A percentile compares a stretch with the other conserved stretches of the same genome.
phyloP scores from a whole-genome alignment of 805 yeast species.

The Zygoascus biomembranicola region DNA sequence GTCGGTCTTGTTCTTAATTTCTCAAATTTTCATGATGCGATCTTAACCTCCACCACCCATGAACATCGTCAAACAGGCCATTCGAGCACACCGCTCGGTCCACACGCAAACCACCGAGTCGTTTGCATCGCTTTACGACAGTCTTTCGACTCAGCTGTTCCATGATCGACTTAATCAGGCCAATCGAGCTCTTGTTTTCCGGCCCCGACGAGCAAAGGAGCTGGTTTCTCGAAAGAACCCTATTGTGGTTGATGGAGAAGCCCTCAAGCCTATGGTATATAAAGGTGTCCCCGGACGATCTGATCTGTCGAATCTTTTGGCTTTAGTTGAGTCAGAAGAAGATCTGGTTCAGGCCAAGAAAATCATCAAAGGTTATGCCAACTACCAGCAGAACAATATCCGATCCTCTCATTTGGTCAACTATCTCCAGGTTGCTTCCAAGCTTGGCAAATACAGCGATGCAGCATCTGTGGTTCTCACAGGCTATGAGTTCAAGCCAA shows the following conservation, averaged over 20 bases:
- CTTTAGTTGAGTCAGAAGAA: slow-evolving; percentile 12
- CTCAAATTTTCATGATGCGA: background rate
- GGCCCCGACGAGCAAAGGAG: slow-evolving; percentile 19
- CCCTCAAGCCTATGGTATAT: slow-evolving; percentile 17
- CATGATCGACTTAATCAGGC: slow-evolving; percentile 9
- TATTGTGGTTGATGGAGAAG: slow-evolving; percentile 14
- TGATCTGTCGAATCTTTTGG: slow-evolving; percentile 16
- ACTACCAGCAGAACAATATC: slow-evolving; percentile 12
- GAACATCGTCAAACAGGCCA: background rate
- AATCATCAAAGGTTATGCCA: slow-evolving; percentile 15
- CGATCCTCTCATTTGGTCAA: slow-evolving; percentile 14
- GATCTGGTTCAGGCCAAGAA: slow-evolving; percentile 14
- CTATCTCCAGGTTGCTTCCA: slow-evolving; percentile 20
- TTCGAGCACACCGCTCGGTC: background rate
- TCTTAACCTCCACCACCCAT: background rate
- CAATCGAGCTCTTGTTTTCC: slow-evolving; percentile 18
- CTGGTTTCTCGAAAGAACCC: slow-evolving; percentile 12
- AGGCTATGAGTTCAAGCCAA: slow-evolving; percentile 1
- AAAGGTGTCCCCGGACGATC: slow-evolving; percentile 21
- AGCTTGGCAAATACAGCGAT: slow-evolving; percentile 15
- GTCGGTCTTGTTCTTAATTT: background rate
- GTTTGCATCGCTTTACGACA: background rate
- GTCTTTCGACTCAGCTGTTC: slow-evolving; percentile 3
- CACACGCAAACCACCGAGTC: background rate
- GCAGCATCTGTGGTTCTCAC: slow-evolving; percentile 5